Base-by-base conservation (phyloP, 305 asterid species). In the Salvia sclarea region DNA sequence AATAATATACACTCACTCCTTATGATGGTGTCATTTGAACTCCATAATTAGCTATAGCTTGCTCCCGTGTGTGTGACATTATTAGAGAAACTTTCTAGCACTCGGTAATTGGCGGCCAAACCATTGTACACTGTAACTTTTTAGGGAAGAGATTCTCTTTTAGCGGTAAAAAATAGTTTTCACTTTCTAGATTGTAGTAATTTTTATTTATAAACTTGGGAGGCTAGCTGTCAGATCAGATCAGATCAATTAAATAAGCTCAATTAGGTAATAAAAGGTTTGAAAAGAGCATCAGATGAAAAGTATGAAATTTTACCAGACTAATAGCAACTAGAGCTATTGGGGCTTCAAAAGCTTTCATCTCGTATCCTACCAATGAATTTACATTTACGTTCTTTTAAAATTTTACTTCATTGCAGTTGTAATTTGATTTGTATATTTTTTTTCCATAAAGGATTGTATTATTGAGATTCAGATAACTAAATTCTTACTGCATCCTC, bases 161-260 rank as follows among this genome's bases (percentile, higher is more conserved):
- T 28, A 28, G 33, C 33, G 5, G 33, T 28, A 28, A 1, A 70
- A 63, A 64, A 56, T 57, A 64, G 3, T 18, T 53, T 43, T 74
- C 73, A 41, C 43, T 68, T 68, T 61, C 53, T 22, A 8, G 5
- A 28, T n/a, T n/a, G n/a, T 20, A 13, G 37, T 44, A 55, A 49
- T 69, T 64, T 64, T 62, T 22, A 64, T 55, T 65, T 17, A 21
- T 7, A 10, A 47, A 14, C 18, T 48, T 47, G 62, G 62, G 60
- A 41, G 38, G 16, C 11, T 35, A 43, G 68, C 41, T 63, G 66
- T 64, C 59, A 33, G 31, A 45, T 58, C 17, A 69, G 22, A 38
- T 38, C 6, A 28, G 52, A 61, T 9, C 18, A 20, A 16, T 37
- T 16, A 8, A 31, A 38, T 8, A 10, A 38, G 3, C 13, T 53